Evolutionary conservation across 257 asterid genomes (phyloP).

Genomic region (Jacaranda copaia): DNA sequence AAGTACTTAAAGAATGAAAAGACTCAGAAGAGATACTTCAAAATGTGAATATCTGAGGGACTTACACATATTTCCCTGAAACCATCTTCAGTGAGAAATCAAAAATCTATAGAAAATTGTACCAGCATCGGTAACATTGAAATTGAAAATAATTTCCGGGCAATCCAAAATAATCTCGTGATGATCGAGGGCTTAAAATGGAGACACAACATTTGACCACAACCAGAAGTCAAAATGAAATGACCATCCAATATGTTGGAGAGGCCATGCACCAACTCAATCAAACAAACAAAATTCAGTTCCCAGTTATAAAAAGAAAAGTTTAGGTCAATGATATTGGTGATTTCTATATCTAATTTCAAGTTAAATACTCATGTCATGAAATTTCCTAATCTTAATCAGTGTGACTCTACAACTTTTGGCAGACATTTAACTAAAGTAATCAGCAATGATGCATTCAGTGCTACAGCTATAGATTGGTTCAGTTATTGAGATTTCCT

Average conservation of each 20-base stretch:
- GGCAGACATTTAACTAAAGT: not conserved
- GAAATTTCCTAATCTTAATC: not conserved
- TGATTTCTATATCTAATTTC: not conserved
- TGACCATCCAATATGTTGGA: slow-evolving; percentile 1
- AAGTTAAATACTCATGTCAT: not conserved
- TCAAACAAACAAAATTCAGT: not conserved
- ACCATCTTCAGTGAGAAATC: not conserved
- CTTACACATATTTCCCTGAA: not conserved
- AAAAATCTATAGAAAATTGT: not conserved
- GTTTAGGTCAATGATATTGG: not conserved
- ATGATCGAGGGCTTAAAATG: not conserved
- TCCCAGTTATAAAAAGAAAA: not conserved
- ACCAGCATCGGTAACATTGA: slow-evolving; percentile 3
- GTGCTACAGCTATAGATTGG: too few species aligned
- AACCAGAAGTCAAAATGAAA: slow-evolving; percentile 6
- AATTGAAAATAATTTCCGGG: not conserved
- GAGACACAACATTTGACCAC: not conserved
- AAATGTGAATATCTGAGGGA: not conserved
- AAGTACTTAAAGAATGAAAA: not conserved
- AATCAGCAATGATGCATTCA: not conserved
- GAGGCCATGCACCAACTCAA: not conserved
- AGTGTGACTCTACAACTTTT: not conserved
- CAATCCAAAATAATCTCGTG: not conserved
- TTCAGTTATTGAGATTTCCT: too few species aligned
- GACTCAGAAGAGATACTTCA: not conserved